Conservation (phyloP, 1,139 yeast genomes). For the Candida sp. region DNA sequence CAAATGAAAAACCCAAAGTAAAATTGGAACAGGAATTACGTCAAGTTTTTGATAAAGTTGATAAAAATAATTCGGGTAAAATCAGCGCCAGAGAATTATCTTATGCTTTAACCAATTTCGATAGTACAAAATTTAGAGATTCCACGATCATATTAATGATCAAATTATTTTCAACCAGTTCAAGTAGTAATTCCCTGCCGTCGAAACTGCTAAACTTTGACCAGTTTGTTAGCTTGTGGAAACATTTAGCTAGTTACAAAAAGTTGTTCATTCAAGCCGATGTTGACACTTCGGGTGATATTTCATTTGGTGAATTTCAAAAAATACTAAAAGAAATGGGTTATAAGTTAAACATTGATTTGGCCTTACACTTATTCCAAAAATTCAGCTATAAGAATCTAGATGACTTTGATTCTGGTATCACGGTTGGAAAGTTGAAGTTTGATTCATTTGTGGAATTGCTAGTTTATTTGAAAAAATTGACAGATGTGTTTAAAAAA, state of each 20-base stretch:
- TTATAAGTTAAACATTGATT: slow-evolving; percentile 59
- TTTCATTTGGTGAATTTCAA: slow-evolving; percentile 66
- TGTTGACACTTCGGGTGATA: slow-evolving; percentile 55
- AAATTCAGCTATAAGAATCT: slow-evolving; percentile 48
- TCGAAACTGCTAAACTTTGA: slow-evolving; percentile 49
- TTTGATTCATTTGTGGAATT: slow-evolving; percentile 84
- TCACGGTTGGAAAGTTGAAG: slow-evolving; percentile 54
- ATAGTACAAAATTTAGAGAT: slow-evolving; percentile 59
- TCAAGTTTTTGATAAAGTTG: slow-evolving; percentile 55
- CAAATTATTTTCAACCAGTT: slow-evolving; percentile 48
- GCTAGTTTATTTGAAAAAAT: slow-evolving; percentile 69
- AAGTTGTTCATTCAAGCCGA: slow-evolving; percentile 66
- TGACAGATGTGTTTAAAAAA: slow-evolving; percentile 77
- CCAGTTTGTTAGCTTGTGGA: slow-evolving; percentile 72
- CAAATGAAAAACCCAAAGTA: slow-evolving; percentile 16
- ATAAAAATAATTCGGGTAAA: slow-evolving; percentile 50
- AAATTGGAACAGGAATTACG: slow-evolving; percentile 49
- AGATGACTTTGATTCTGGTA: slow-evolving; percentile 22
- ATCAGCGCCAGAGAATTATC: slow-evolving; percentile 60
- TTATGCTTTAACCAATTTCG: slow-evolving; percentile 61
- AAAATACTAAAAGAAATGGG: slow-evolving; percentile 70
- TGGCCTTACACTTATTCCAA: slow-evolving; percentile 59
- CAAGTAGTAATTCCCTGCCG: slow-evolving; percentile 33
- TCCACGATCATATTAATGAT: slow-evolving; percentile 67
- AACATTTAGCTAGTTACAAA: slow-evolving; percentile 69